Conservation (phyloP, 1,139 yeast species). For the Wickerhamiella pararugosa region DNA sequence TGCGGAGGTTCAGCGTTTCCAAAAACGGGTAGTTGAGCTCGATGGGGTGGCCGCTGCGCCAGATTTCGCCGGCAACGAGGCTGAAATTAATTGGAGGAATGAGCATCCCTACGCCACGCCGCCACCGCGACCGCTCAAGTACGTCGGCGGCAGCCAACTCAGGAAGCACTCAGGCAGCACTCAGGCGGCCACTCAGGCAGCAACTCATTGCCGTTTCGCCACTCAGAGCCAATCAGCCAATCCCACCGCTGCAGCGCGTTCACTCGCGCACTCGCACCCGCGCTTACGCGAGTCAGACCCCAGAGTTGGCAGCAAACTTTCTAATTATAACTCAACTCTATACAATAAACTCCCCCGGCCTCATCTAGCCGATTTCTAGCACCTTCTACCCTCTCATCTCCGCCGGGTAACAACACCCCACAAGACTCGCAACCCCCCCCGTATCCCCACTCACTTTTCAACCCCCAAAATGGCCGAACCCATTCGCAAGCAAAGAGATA, state of each 20-base stretch:
- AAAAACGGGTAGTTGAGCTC: slow-evolving; percentile 69
- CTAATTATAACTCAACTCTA: too few relatives aligned
- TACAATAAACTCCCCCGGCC: too few relatives aligned
- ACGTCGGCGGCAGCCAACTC: too few relatives aligned
- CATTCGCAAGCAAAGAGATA: slow-evolving; percentile 11
- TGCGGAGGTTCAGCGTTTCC: slow-evolving; percentile 50
- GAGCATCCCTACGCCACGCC: slow-evolving; percentile 12
- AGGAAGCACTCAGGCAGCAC: too few relatives aligned
- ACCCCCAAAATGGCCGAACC: slow-evolving; percentile 15
- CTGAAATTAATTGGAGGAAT: slow-evolving; percentile 91
- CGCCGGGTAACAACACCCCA: not conserved
- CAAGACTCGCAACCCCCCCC: not conserved
- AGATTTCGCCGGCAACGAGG: slow-evolving; percentile 63
- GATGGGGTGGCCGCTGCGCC: slow-evolving; percentile 89
- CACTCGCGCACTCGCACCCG: not conserved
- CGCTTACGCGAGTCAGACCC: not conserved
- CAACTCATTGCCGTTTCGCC: too few relatives aligned
- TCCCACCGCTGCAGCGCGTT: not conserved
- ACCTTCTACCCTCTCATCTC: too few relatives aligned
- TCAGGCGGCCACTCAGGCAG: too few relatives aligned
- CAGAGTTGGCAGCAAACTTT: too few relatives aligned
- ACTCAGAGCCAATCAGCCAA: not conserved
- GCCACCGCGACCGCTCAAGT: too few relatives aligned
- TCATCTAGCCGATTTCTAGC: too few relatives aligned
- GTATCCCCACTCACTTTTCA: not conserved